Conservation (phyloP, 805 yeast species). For the Saccharomycopsis fermentans region DNA sequence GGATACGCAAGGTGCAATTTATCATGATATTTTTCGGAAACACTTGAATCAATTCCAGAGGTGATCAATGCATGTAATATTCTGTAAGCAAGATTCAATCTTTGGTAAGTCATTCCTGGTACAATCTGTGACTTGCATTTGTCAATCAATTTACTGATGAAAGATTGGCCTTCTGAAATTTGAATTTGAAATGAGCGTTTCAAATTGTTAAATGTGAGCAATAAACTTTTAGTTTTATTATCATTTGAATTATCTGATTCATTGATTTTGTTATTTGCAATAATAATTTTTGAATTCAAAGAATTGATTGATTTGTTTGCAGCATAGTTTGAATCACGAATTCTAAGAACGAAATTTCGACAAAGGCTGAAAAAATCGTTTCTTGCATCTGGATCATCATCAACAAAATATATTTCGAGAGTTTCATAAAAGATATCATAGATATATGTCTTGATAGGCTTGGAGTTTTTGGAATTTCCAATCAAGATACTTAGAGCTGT, state of each 20-base stretch:
- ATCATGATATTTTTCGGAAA: constrained; percentile 28
- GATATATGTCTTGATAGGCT: constrained; percentile 38
- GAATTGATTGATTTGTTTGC: constrained; percentile 41
- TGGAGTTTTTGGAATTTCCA: constrained; percentile 51
- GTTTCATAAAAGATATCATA: constrained; percentile 35
- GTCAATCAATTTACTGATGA: constrained; percentile 31
- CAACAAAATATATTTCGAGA: constrained; percentile 47
- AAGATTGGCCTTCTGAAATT: constrained; percentile 29
- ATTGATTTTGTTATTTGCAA: neutral
- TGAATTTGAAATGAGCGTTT: constrained; percentile 9
- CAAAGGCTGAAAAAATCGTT: constrained; percentile 54
- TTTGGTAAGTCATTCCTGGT: constrained; percentile 51
- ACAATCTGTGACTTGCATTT: constrained; percentile 32
- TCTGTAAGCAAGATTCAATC: constrained; percentile 39
- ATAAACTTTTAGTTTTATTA: neutral
- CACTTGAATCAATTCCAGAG: constrained; percentile 46
- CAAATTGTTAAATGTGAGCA: neutral
- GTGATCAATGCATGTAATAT: constrained; percentile 37
- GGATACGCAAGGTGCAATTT: constrained; percentile 40
- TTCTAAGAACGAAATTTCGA: constrained; percentile 50
- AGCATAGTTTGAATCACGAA: constrained; percentile 60
- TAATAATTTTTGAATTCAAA: constrained; percentile 25
- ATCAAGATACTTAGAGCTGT: constrained; percentile 53
- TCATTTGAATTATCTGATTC: neutral
- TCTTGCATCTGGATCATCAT: constrained; percentile 57